Base-by-base conservation (phyloP, 345 rosid genomes). In the Triadica sebifera region DNA sequence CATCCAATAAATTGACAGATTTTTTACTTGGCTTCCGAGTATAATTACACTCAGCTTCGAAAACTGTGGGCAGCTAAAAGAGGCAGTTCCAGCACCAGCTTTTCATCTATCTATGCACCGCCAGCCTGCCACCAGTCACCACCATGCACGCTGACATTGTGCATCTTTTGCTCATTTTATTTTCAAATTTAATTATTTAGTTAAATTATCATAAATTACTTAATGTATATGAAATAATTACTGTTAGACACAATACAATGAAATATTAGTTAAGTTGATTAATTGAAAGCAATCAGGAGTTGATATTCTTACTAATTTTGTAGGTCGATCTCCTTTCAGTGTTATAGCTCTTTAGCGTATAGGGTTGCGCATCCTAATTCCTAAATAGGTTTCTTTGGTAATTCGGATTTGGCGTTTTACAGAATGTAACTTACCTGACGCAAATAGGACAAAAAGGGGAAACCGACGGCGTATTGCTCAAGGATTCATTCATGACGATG, bases 31-130 rank as follows among this genome's bases (percentile, higher is more conserved):
- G 56, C n/a, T 8, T 37, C 24, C 67, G 13, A 46, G 67, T 15
- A 62, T 34, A n/a, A 55, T 16, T 55, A 57, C 61, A 20, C 13
- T 50, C 61, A 20, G 17, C 19, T 29, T 38, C 65, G 53, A 65
- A 74, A 64, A 58, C 76, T 53, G 70, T 53, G 53, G 75, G 76
- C 69, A 38, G 37, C 62, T 62, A 45, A 74, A 38, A 50, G 51
- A 15, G 52, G 17, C 38, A 65, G 64, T 22, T 20, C 16, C 70
- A 5, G 24, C 16, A 22, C 13, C 15, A 0, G 25, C 57, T 57
- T 57, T 67, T 47, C 46, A 47, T 25, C 13, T 25, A 56, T 16
- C 77, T 46, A 74, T 47, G 57, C 77, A 46, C 66, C 55, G 46
- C 57, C 60, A 29, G 39, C 22, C 52, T 62, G 22, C 63, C 76